Evolutionary conservation across 441 rosid species (phyloP), one percentile per base, ranked within the genome.

Genomic region (Codiaeum variegatum): DNA sequence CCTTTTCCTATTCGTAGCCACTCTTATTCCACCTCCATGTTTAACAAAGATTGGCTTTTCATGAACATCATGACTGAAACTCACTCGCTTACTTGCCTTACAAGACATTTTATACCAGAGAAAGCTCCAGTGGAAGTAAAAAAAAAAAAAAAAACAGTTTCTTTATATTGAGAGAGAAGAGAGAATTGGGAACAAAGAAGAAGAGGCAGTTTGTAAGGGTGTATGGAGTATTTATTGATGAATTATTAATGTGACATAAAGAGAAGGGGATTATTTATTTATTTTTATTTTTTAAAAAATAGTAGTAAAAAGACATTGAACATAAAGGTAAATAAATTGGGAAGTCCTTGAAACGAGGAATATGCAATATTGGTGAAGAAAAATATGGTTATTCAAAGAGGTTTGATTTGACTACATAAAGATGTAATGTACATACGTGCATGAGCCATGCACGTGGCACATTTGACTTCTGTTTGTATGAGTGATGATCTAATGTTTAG

Each of bases 11-110:
- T 78, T 83, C 65, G 77, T 66, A 23, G 66, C 62, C 55, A 59
- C 69, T 47, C 79, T 77, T 58, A 64, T 66, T 71, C 82, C 83
- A 11, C 69, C 67, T 40, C 82, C 82, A 16, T 83, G 80, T 76
- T 83, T 89, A 66, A 81, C 81, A 59, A 83, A 78, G 67, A 85
- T 73, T 47, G 81, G 86, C 71, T 85, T 83, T 4, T 80, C 87
- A 11, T 75, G 74, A 61, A 55, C 77, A 62, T 87, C 85, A 0
- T 93, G 94, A 73, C 87, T 87, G 86, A 87, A 93, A 70, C 83
- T 76, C 64, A 88, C 97, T 67, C 85, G 74, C 77, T 83, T 89
- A 85, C 82, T 81, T 59, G 84, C 77, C 77, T 66, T 80, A 69
- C 79, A 76, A 12, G 95, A 86, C 74, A 70, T 75, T 62, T 19